These are phyloP conservation scores for Zarea fungicola DNA, from an alignment of 2,329 filamentous ascomycete genomes.

Conservation along the genomic window DNA sequence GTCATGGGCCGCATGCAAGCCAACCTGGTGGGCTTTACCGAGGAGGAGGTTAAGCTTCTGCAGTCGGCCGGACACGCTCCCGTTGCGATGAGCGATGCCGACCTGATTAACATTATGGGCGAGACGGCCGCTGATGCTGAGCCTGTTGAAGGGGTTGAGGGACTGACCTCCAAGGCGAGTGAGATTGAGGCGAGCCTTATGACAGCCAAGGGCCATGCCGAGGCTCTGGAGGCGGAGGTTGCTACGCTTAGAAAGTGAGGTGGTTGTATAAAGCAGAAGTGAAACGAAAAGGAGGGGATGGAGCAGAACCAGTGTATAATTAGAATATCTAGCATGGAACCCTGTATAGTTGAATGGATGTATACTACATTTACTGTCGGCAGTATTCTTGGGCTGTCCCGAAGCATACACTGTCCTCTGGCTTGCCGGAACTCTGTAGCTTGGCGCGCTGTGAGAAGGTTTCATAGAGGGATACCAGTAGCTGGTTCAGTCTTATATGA, in stretches of 20 bases:
- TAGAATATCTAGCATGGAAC: conserved; percentile 5
- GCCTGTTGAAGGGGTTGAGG: not conserved
- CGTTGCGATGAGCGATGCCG: conserved; percentile 29
- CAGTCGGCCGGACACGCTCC: conserved; percentile 23
- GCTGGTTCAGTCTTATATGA: too few species aligned
- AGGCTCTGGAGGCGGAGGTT: conserved; percentile 7
- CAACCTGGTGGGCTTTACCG: conserved; percentile 31
- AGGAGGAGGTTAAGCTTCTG: conserved; percentile 33
- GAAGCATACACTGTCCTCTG: too few species aligned
- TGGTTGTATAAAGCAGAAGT: not conserved
- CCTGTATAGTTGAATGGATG: conserved; percentile 8
- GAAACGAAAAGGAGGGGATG: not conserved
- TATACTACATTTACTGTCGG: not conserved
- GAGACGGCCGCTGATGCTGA: conserved; percentile 12
- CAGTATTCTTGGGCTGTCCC: not conserved
- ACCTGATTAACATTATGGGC: conserved; percentile 30
- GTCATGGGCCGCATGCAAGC: conserved; percentile 33
- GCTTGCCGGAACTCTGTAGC: too few species aligned
- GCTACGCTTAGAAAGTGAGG: not conserved
- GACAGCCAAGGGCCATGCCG: not conserved
- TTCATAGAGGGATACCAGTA: too few species aligned
- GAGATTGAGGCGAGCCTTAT: conserved; percentile 15
- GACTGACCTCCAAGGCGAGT: not conserved
- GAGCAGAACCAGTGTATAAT: conserved; percentile 2
- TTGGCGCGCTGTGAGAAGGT: too few species aligned